Evolutionary conservation across 2,329 filamentous ascomycete genomes (phyloP), one percentile per base, ranked within the genome.

Genomic region (Cytospora mali): DNA sequence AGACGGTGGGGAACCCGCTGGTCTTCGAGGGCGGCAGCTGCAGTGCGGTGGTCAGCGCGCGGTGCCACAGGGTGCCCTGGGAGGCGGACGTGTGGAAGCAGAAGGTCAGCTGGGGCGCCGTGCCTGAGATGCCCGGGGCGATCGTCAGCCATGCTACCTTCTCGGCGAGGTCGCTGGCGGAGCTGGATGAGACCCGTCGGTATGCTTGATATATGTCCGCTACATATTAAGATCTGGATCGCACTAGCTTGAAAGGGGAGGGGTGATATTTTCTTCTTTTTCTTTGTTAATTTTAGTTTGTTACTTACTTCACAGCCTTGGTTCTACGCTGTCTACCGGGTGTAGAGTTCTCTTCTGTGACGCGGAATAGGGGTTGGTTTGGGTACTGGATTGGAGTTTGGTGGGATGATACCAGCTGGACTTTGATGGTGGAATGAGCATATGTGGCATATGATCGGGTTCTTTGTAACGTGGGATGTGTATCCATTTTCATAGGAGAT

Each of bases 11-110:
- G 1, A 84, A 84, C 71, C 82, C 82, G 25, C 76, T 84, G 27
- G 75, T 75, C 1, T 67, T 84, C 39, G 71, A 69, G 25, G 80
- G 77, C 31, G 81, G 81, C 13, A 74, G 76, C 49, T 84, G 81
- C 72, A 82, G 79, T 64, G 82, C 81, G 10, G 81, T 83, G n/a
- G 69, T 85, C 65, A 79, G 77, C 69, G 76, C 81, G 27, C 71
- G 77, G 55, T 83, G 81, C 70, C 81, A 83, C 61, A 72, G 76
- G 6, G 66, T 70, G 21, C 69, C 68, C 10, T 71, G 71, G 46
- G 70, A 69, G 55, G 67, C 66, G 23, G 72, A 69, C 67, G 65
- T 81, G 60, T 77, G 76, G 73, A 62, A 71, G 66, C 60, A 72
- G 67, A 68, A 71, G 28, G 70, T 84, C 9, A 70, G 72, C 29